Conservation (phyloP, 2,329 filamentous ascomycete species). For the Plenodomus biglobosus region DNA sequence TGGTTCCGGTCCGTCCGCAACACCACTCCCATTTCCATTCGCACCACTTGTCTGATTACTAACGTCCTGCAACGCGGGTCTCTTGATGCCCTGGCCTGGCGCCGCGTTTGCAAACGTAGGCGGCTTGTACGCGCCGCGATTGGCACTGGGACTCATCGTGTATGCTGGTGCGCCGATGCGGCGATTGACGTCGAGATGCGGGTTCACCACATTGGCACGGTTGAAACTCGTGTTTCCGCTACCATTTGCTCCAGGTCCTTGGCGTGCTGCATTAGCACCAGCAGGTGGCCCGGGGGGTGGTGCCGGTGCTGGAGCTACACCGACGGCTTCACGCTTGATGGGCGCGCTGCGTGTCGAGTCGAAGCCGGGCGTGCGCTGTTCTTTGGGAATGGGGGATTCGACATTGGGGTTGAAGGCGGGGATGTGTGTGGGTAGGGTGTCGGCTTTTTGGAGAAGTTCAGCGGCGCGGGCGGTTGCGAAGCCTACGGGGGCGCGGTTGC, state of each 20-base stretch:
- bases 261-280: neutral
- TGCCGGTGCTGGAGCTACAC: slow-evolving; percentile 18
- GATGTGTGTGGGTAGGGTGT: slow-evolving; percentile 32
- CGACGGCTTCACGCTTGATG: slow-evolving; percentile 56
- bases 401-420: slow-evolving; percentile 53
- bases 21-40: slow-evolving; percentile 9
- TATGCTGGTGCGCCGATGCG: slow-evolving; percentile 46
- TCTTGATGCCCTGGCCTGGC: slow-evolving; percentile 20
- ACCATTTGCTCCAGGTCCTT: neutral
- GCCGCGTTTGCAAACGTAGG: slow-evolving; percentile 38
- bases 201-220: slow-evolving; percentile 51
- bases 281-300: slow-evolving; percentile 13
- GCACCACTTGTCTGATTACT: slow-evolving; percentile 44
- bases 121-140: slow-evolving; percentile 50
- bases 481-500: slow-evolving; percentile 41
- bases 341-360: slow-evolving; percentile 79
- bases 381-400: slow-evolving; percentile 71
- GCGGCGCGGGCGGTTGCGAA: slow-evolving; percentile 52
- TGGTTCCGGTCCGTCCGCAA: slow-evolving; percentile 36
- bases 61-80: slow-evolving; percentile 48
- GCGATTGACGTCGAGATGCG: slow-evolving; percentile 50
- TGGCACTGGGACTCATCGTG: slow-evolving; percentile 48
- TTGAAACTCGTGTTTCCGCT: slow-evolving; percentile 13
- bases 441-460: slow-evolving; percentile 43
- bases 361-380: slow-evolving; percentile 75